phyloP scores from a whole-genome alignment of 495 filamentous ascomycete genomes.

The Clohesyomyces aquaticus region DNA sequence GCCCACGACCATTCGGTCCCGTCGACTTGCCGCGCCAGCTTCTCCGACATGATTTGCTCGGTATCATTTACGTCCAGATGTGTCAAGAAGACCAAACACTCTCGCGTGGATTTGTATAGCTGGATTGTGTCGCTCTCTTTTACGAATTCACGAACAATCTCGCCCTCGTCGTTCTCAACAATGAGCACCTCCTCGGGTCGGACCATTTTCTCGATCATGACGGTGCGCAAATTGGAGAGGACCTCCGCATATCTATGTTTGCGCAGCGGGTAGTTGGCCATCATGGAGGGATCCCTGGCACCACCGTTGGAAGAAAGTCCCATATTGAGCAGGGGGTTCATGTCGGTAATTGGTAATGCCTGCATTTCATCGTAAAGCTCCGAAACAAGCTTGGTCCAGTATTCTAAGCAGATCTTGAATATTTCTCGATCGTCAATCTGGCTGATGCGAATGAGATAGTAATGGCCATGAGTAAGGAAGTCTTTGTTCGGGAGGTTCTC shows the following conservation, averaged over 20 bases:
- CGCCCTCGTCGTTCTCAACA: slow-evolving; percentile 98
- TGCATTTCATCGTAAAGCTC: slow-evolving; percentile 99
- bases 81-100: slow-evolving; percentile 96
- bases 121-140: slow-evolving; percentile 99
- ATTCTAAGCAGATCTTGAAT: slow-evolving; percentile 98
- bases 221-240: slow-evolving; percentile 86
- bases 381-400: slow-evolving; percentile 98
- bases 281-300: slow-evolving; percentile 77
- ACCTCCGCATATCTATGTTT: slow-evolving; percentile 98
- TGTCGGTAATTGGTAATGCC: slow-evolving; percentile 83
- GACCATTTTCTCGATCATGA: slow-evolving; percentile 99
- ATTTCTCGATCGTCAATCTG: slow-evolving; percentile 99
- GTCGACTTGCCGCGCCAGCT: slow-evolving; percentile 91
- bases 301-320: slow-evolving; percentile 71
- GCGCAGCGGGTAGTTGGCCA: slow-evolving; percentile 85
- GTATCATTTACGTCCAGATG: slow-evolving; percentile 98
- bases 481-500: slow-evolving; percentile 94
- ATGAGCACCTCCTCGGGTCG: slow-evolving; percentile 97
- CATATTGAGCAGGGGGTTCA: slow-evolving; percentile 83
- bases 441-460: slow-evolving; percentile 95
- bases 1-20: slow-evolving; percentile 97
- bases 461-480: slow-evolving; percentile 92
- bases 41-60: slow-evolving; percentile 98
- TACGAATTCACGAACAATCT: slow-evolving; percentile 98
- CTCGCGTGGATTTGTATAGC: slow-evolving; percentile 97